These are phyloP conservation scores for Carpediemonas membranifera DNA, from an alignment of 78 protist genomes.

Conservation along the genomic window DNA sequence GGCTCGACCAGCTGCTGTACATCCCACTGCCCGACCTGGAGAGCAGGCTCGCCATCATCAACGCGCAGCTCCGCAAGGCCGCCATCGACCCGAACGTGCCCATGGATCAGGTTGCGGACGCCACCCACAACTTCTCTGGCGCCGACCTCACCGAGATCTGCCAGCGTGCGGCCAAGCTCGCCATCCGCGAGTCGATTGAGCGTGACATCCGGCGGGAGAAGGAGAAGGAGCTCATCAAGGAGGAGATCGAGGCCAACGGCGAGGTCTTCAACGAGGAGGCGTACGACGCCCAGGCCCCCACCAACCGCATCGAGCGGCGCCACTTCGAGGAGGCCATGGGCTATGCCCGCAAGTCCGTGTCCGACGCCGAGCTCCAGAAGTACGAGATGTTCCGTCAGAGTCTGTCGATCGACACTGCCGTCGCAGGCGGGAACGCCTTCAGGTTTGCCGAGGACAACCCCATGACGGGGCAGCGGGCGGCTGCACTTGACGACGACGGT, in stretches of 20 bases:
- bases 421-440: too few species aligned
- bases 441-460: too few species aligned
- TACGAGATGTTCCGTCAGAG: conserved; percentile 29
- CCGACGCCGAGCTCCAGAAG: conserved; percentile 65
- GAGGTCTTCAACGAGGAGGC: too few species aligned
- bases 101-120: conserved; percentile 66
- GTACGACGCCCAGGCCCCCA: too few species aligned
- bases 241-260: too few species aligned
- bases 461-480: too few species aligned
- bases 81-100: conserved; percentile 84
- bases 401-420: too few species aligned
- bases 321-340: conserved; percentile 92
- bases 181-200: conserved; percentile 89
- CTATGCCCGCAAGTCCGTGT: conserved; percentile 81
- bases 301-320: too few species aligned
- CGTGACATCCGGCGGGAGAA: conserved; percentile 35
- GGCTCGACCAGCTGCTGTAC: conserved; percentile 94
- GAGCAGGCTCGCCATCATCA: conserved; percentile 76
- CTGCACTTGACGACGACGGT: too few species aligned
- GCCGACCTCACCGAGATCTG: conserved; percentile 97
- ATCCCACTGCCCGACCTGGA: conserved; percentile 96
- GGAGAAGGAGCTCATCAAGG: too few species aligned
- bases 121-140: conserved; percentile 93
- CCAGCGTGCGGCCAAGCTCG: conserved; percentile 91
- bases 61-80: conserved; percentile 71